phyloP scores from a whole-genome alignment of 495 filamentous ascomycete genomes.

The Saxispiralis lemnorum region DNA sequence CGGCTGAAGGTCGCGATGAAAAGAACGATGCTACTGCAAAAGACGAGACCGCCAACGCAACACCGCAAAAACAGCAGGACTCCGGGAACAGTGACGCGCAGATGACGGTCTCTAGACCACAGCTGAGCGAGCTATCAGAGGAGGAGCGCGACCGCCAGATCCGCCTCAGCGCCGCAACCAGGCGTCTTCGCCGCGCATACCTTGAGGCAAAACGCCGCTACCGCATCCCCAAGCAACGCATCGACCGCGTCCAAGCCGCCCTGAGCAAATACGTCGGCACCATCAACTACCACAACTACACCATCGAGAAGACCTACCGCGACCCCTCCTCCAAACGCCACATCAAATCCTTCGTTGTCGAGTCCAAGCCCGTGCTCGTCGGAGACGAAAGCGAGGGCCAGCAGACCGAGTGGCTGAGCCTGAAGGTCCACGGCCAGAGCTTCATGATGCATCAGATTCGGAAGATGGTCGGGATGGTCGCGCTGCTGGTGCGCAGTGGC shows the following conservation, averaged over 20 bases:
- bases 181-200: conserved; percentile 60
- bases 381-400: conserved; percentile 20
- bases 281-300: conserved; percentile 88
- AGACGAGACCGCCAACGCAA: too few relatives aligned
- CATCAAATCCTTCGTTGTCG: conserved; percentile 73
- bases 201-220: conserved; percentile 61
- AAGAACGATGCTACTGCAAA: too few relatives aligned
- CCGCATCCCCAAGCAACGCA: conserved; percentile 52
- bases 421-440: conserved; percentile 90
- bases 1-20: too few relatives aligned
- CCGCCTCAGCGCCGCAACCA: conserved; percentile 44
- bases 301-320: conserved; percentile 58
- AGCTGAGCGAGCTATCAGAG: neutral
- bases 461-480: conserved; percentile 91
- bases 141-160: conserved; percentile 8
- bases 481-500: conserved; percentile 67
- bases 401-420: conserved; percentile 82
- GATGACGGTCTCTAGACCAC: neutral
- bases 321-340: conserved; percentile 71
- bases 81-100: neutral
- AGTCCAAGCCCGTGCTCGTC: conserved; percentile 57
- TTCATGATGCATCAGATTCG: conserved; percentile 99
- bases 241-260: conserved; percentile 51
- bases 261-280: conserved; percentile 63
- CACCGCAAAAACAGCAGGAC: neutral